Percentiles rank a stretch among this genome's conserved stretches.
Evolutionary conservation across 805 yeast genomes (phyloP).

Genomic region (Lipomyces japonicus): DNA sequence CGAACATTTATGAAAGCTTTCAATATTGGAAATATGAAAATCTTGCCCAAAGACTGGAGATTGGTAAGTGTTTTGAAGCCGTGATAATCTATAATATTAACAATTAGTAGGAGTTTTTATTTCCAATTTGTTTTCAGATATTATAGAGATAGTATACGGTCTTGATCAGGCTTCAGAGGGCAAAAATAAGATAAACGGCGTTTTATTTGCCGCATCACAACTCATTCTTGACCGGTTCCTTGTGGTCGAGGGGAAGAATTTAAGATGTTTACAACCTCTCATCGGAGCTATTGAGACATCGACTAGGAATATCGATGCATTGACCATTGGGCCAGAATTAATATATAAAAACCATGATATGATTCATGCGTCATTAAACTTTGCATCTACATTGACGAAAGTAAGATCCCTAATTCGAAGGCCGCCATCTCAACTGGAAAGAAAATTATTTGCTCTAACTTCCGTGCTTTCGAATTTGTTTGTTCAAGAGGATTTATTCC

Average conservation of each 20-base stretch:
- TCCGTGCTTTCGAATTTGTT: conserved; percentile 59
- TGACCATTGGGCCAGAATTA: conserved; percentile 44
- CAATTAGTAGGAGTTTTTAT: conserved; percentile 4
- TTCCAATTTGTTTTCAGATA: conserved; percentile 48
- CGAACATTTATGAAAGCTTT: conserved; percentile 73
- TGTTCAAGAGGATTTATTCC: conserved; percentile 46
- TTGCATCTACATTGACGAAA: conserved; percentile 54
- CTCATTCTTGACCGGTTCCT: conserved; percentile 56
- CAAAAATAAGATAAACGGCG: conserved; percentile 45
- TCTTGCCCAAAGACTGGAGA: conserved; percentile 54
- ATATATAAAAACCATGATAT: conserved; percentile 51
- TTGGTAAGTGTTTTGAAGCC: conserved; percentile 52
- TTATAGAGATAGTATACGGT: conserved; percentile 54
- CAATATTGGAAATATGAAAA: conserved; percentile 62
- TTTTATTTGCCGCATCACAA: conserved; percentile 50
- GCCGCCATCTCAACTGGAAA: conserved; percentile 64
- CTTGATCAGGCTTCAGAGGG: conserved; percentile 43
- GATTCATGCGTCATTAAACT: conserved; percentile 50
- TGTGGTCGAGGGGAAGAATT: conserved; percentile 43
- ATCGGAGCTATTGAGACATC: conserved; percentile 49
- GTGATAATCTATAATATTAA: background rate
- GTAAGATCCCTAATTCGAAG: conserved; percentile 51
- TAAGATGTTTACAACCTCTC: conserved; percentile 55
- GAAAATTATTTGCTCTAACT: conserved; percentile 51
- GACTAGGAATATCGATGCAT: conserved; percentile 39